These are phyloP conservation scores for Neobulgaria alba DNA, from an alignment of 2,329 filamentous ascomycete genomes.

Conservation along the genomic window DNA sequence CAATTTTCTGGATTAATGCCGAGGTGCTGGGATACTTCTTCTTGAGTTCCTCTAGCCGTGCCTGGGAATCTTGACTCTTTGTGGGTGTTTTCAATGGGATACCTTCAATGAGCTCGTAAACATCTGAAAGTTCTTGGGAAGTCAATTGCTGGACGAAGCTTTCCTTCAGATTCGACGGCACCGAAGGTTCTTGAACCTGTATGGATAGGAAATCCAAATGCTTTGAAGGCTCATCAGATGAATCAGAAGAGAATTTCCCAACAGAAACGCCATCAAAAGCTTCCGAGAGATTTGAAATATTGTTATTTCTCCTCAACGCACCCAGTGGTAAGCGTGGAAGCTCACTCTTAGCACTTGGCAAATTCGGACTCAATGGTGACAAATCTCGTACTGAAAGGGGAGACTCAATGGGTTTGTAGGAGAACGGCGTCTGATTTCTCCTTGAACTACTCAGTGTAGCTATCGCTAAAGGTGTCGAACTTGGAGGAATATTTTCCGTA, in stretches of 20 bases:
- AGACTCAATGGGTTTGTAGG: too few relatives aligned
- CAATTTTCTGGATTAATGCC: neutral
- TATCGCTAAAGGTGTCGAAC: too few relatives aligned
- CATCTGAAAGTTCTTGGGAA: neutral
- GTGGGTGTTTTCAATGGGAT: neutral
- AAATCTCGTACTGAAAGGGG: too few relatives aligned
- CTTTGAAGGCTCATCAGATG: neutral
- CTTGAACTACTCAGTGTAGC: too few relatives aligned
- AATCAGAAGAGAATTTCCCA: neutral
- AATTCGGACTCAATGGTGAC: too few relatives aligned
- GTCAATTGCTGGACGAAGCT: neutral
- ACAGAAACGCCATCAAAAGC: neutral
- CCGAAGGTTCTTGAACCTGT: too few relatives aligned
- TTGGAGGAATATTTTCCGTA: constrained; percentile 1
- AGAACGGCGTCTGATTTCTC: too few relatives aligned
- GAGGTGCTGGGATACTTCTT: neutral
- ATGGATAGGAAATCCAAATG: too few relatives aligned
- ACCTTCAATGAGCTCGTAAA: neutral
- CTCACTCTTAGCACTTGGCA: too few relatives aligned
- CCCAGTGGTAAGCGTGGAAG: neutral
- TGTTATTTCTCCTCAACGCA: neutral
- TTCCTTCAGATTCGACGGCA: neutral
- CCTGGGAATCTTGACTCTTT: neutral
- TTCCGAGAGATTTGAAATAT: neutral
- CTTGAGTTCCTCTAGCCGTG: neutral